These are phyloP conservation scores for Thozetella sp. DNA, from an alignment of 495 filamentous ascomycete genomes.

Conservation along the genomic window DNA sequence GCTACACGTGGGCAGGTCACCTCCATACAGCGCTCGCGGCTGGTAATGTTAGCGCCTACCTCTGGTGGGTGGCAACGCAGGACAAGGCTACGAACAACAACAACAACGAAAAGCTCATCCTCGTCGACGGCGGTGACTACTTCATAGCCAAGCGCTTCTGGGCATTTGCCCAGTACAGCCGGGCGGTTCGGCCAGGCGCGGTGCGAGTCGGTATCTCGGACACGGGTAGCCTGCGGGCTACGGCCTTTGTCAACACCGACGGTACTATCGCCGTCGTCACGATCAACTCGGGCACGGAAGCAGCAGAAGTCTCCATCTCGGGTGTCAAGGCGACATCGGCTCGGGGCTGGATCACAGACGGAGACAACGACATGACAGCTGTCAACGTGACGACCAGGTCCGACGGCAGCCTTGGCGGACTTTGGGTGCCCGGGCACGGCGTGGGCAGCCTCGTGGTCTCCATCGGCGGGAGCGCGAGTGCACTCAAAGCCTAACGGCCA, in stretches of 20 bases:
- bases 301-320: conserved; percentile 22
- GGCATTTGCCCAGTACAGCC: conserved; percentile 51
- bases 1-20: conserved; percentile 56
- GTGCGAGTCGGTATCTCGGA: conserved; percentile 37
- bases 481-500: not conserved
- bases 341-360: conserved; percentile 31
- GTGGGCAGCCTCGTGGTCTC: conserved; percentile 13
- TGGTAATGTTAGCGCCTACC: conserved; percentile 45
- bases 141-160: conserved; percentile 42
- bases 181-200: conserved; percentile 49
- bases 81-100: conserved; percentile 16
- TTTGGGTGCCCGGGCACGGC: conserved; percentile 13
- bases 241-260: conserved; percentile 49
- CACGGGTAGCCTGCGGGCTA: conserved; percentile 32
- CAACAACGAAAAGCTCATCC: conserved; percentile 23
- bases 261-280: conserved; percentile 43
- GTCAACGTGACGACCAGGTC: not conserved
- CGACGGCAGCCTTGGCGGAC: conserved; percentile 9
- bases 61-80: conserved; percentile 53
- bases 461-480: not conserved
- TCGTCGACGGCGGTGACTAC: conserved; percentile 33
- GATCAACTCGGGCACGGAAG: conserved; percentile 40
- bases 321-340: conserved; percentile 20
- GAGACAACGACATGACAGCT: conserved; percentile 12
- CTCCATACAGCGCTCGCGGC: conserved; percentile 45